Percentiles rank a stretch among this genome's conserved stretches.
These are phyloP conservation scores for Sclerotinia spermophila DNA, from an alignment of 2,329 filamentous ascomycete genomes.

Conservation along the genomic window DNA sequence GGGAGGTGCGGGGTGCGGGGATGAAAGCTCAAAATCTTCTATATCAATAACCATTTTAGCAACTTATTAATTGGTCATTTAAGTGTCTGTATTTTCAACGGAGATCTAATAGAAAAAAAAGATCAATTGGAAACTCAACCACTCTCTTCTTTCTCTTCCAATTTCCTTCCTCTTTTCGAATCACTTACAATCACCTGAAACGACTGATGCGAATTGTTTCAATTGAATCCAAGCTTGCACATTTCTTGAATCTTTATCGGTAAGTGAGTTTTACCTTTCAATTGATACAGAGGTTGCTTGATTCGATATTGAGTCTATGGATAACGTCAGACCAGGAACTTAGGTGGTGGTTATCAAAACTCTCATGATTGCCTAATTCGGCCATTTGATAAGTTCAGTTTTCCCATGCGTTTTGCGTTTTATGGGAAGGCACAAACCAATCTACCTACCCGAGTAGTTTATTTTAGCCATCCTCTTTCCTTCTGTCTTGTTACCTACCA, in stretches of 20 bases:
- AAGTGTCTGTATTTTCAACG: not conserved
- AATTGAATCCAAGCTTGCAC: not conserved
- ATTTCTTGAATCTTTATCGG: not conserved
- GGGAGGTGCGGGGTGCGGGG: not conserved
- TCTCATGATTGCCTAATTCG: slow-evolving; percentile 1
- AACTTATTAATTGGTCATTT: not conserved
- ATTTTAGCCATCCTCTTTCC: not conserved
- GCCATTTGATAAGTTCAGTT: no score
- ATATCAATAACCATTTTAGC: not conserved
- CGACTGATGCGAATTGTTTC: not conserved
- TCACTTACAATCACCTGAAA: not conserved
- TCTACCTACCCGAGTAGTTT: not conserved
- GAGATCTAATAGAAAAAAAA: not conserved
- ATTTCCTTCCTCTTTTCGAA: not conserved
- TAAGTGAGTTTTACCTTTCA: not conserved
- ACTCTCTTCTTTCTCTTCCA: not conserved
- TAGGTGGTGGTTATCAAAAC: not conserved
- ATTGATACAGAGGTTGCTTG: no score
- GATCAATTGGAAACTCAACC: not conserved
- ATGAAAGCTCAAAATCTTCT: not conserved
- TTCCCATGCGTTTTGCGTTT: not conserved
- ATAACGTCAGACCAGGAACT: not conserved
- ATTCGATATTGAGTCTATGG: not conserved
- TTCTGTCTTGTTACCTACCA: not conserved
- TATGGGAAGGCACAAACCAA: not conserved